These are phyloP conservation scores for Colletotrichum lini DNA, from an alignment of 2,329 filamentous ascomycete species.

Conservation along the genomic window DNA sequence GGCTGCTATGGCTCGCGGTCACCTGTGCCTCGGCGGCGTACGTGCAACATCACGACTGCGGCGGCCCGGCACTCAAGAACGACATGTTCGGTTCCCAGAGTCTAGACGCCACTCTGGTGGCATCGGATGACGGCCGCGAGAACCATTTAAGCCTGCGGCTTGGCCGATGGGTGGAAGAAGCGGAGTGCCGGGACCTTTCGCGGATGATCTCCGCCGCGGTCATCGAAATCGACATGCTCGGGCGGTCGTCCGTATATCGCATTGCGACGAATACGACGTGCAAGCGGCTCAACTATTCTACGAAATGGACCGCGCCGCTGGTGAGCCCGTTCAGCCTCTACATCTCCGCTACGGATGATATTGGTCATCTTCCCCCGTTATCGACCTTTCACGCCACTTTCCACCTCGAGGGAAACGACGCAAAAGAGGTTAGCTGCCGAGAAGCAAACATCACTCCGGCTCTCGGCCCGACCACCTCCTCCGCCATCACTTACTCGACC, in stretches of 20 bases:
- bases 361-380: slow-evolving; percentile 30
- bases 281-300: background rate
- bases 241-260: slow-evolving; percentile 24
- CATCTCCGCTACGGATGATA: slow-evolving; percentile 27
- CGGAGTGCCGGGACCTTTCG: slow-evolving; percentile 23
- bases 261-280: slow-evolving; percentile 18
- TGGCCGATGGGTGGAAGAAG: slow-evolving; percentile 29
- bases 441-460: slow-evolving; percentile 43
- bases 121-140: slow-evolving; percentile 2
- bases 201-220: slow-evolving; percentile 17
- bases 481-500: slow-evolving; percentile 39
- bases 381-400: slow-evolving; percentile 41
- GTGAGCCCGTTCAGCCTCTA: slow-evolving; percentile 12
- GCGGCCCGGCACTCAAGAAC: slow-evolving; percentile 15
- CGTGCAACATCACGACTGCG: slow-evolving; percentile 43
- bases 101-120: slow-evolving; percentile 7
- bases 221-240: slow-evolving; percentile 30
- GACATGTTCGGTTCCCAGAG: slow-evolving; percentile 11
- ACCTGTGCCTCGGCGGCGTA: slow-evolving; percentile 40
- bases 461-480: slow-evolving; percentile 21
- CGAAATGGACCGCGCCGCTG: background rate
- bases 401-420: slow-evolving; percentile 23
- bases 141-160: slow-evolving; percentile 10
- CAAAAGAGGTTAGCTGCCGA: slow-evolving; percentile 34
- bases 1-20: slow-evolving; percentile 25